Base-by-base conservation (phyloP, 2,329 filamentous ascomycete species). In the Pseudocercospora fijiensis region DNA sequence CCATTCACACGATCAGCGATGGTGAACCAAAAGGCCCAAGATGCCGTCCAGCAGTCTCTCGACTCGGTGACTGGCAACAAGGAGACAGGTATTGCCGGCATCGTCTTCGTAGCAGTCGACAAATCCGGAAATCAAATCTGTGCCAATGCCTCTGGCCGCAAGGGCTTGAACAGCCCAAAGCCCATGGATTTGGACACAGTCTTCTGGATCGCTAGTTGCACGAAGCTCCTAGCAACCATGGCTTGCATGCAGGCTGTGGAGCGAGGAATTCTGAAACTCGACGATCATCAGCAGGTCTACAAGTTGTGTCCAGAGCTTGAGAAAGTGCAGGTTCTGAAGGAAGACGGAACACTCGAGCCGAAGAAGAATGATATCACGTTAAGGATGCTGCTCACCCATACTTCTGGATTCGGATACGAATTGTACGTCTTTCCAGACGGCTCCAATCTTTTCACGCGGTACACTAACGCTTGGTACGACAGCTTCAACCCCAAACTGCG, bases 201-300 rank as follows among this genome's bases (percentile, higher is more conserved):
- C 1, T 90, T 88, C 70, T 85, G 82, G 82, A 82, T 85, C n/a
- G 82, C 83, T 1, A 83, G 80, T 1, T 84, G 81, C 69, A 78
- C 76, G 10, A 83, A 82, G 67, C 68, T 82, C 52, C 69, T 83
- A 0, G 74, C 74, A 1, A 76, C 75, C 0, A 77, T 83, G 51
- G 80, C 80, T 0, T 80, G 77, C 57, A 79, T 83, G 79, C 81
- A 83, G 67, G 73, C 81, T 6, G 77, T 82, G 3, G 80, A 83
- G 65, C 73, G 79, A 62, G 79, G 78, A 0, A 71, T 72, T 20
- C 65, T 83, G 9, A 69, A 68, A 0, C 71, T 83, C 1, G 81
- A 83, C 62, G 79, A 82, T 65, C 66, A 67, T 1, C 69, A 75
- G 16, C 73, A 77, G 52, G 67, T 79, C 2, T 78, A 82, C 60